phyloP scores from a whole-genome alignment of 768 basidiomycete genomes.

The Dioszegia hungarica region DNA sequence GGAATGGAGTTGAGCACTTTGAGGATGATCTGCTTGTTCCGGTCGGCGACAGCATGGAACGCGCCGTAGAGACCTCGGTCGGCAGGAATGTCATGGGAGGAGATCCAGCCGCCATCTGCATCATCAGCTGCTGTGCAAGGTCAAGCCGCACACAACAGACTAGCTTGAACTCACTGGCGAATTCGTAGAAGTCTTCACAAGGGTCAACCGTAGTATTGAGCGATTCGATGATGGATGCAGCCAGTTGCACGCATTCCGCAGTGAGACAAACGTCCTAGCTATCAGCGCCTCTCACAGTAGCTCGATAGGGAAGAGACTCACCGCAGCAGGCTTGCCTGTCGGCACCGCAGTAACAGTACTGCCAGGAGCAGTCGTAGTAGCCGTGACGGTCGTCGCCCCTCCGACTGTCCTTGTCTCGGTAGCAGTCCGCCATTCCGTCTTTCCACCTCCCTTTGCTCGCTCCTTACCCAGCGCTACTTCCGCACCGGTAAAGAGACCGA shows the following conservation, averaged over 20 bases:
- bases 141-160: background rate
- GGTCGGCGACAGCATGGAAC: slow-evolving; percentile 66
- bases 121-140: background rate
- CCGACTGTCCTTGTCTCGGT: slow-evolving; percentile 39
- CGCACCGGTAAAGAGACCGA: slow-evolving; percentile 87
- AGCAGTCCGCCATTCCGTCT: slow-evolving; percentile 13
- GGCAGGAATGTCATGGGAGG: slow-evolving; percentile 74
- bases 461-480: slow-evolving; percentile 64
- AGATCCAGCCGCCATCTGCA: slow-evolving; percentile 82
- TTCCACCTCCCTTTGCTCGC: slow-evolving; percentile 11
- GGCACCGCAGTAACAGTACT: slow-evolving; percentile 48
- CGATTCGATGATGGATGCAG: slow-evolving; percentile 73
- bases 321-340: slow-evolving; percentile 36
- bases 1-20: slow-evolving; percentile 59
- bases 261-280: slow-evolving; percentile 66
- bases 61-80: slow-evolving; percentile 70
- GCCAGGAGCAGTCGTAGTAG: slow-evolving; percentile 50
- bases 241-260: slow-evolving; percentile 71
- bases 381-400: slow-evolving; percentile 33
- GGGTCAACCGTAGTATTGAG: slow-evolving; percentile 81
- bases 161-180: slow-evolving; percentile 64
- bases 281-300: background rate
- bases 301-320: slow-evolving; percentile 1
- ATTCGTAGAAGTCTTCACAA: slow-evolving; percentile 92
- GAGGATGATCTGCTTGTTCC: slow-evolving; percentile 72